Conservation (phyloP, 306 rosid genomes). For the Fragaria iinumae region DNA sequence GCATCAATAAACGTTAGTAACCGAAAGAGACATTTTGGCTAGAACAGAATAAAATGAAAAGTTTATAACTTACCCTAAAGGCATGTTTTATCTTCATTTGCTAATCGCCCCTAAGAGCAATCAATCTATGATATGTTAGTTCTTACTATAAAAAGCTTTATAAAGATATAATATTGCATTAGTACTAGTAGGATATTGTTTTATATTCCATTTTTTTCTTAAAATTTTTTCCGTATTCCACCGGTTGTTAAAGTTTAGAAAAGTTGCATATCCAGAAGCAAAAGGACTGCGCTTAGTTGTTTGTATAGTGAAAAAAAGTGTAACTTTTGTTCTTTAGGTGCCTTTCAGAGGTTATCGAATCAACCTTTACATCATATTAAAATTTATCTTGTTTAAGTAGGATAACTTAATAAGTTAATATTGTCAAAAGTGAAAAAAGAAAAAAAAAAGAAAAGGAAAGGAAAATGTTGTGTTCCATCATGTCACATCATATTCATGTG, state of each 20-base stretch:
- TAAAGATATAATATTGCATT: neutral
- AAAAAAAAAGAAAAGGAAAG: too few relatives aligned
- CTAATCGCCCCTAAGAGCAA: neutral
- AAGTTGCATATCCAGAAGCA: neutral
- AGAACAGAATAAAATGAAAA: neutral
- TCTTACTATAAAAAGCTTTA: neutral
- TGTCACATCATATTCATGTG: neutral
- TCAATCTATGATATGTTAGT: neutral
- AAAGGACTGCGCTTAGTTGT: neutral
- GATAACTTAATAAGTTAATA: neutral
- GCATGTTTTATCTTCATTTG: neutral
- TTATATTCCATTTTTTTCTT: neutral
- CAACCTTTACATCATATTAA: slow-evolving; percentile 1
- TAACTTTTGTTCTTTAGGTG: neutral
- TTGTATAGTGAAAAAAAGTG: neutral
- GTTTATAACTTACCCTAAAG: neutral
- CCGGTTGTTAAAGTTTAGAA: neutral
- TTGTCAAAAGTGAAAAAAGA: too few relatives aligned
- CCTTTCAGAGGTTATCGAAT: neutral
- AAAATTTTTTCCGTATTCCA: neutral
- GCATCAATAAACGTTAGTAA: neutral
- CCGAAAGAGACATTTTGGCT: neutral
- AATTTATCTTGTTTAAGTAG: neutral
- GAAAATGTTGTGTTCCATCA: neutral
- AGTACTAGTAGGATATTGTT: neutral